Evolutionary conservation across 2,329 filamentous ascomycete genomes (phyloP), one percentile per base, ranked within the genome.

Genomic region (Ampelomyces quisqualis): DNA sequence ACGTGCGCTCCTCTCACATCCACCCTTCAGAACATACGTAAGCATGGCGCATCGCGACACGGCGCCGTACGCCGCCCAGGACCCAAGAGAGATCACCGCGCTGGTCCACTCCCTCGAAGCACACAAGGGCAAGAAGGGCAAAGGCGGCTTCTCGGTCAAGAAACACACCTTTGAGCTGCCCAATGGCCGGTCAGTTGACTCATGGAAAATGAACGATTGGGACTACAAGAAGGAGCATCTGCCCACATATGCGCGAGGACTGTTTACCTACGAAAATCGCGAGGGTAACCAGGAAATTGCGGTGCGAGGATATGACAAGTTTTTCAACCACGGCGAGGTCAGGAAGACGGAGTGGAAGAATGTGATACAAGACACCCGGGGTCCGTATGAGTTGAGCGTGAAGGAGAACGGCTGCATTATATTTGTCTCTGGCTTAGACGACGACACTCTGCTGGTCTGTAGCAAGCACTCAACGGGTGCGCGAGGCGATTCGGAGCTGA

Each of bases 351-450:
- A 84, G 57, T 98, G 93, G 93, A 68, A 74, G 11, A 87, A 85
- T 60, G 88, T 98, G 45, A 76, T 85, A 62, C 70, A 71, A 19
- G 78, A 86, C 40, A 97, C 93, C 1, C 74, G 81, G 50, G 90
- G 89, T 0, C 93, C 93, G 0, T 98, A 97, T 58, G 93, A 98
- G 70, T 74, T 98, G 40, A 97, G 90, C 43, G 81, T 97, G 37
- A 98, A 98, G 72, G 93, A 98, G 70, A 98, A 98, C 60, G 93
- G 93, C n/a, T 98, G 93, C 69, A 98, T 98, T 69, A 96, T 98
- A 55, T 98, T 98, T 73, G 83, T 98, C 30, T 85, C 90, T 11
- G 93, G 90, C 10, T 76, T 98, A 15, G 88, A 94, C 59, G 90
- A 96, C 58, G 90, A 82, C 23, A 89, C 88, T 1, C 75, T 98